phyloP scores from a whole-genome alignment of 2,329 filamentous ascomycete species.

The Hypoxylon sp. region DNA sequence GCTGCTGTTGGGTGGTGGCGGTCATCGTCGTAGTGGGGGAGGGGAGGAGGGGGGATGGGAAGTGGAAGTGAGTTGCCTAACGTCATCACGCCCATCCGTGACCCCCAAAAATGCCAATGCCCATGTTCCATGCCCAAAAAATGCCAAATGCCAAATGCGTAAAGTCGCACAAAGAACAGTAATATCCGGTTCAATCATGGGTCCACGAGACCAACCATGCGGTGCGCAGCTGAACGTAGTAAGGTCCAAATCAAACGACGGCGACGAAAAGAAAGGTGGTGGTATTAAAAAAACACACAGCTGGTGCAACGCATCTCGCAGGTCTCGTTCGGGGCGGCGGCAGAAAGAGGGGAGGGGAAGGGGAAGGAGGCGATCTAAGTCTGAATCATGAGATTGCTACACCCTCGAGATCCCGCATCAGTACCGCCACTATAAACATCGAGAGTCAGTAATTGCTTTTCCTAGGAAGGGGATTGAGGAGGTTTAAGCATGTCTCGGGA shows the following conservation, averaged over 20 bases:
- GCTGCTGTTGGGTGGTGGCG: background rate
- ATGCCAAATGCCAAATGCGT: slow-evolving; percentile 34
- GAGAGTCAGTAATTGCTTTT: too few species aligned
- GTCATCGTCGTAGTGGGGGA: slow-evolving; percentile 25
- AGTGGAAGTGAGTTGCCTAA: slow-evolving; percentile 9
- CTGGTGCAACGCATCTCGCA: slow-evolving; percentile 6
- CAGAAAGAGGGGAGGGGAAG: background rate
- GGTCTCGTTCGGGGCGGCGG: background rate
- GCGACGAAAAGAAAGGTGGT: slow-evolving; percentile 2
- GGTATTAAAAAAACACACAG: slow-evolving; percentile 11
- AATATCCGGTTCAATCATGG: background rate
- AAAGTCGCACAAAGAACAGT: slow-evolving; percentile 26
- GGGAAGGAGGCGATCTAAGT: background rate
- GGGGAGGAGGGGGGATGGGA: background rate
- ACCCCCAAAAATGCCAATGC: slow-evolving; percentile 14
- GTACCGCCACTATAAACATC: slow-evolving; percentile 71
- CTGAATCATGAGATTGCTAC: slow-evolving; percentile 67
- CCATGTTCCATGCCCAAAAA: slow-evolving; percentile 6
- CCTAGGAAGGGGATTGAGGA: too few species aligned
- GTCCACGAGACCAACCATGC: background rate
- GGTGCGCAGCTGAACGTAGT: background rate
- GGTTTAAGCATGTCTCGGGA: too few species aligned
- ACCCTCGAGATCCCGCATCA: slow-evolving; percentile 88
- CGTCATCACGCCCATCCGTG: slow-evolving; percentile 33
- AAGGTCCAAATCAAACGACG: slow-evolving; percentile 3